Evolutionary conservation across 768 basidiomycete genomes (phyloP).

Genomic region (Rhodotorula sphaerocarpa): DNA sequence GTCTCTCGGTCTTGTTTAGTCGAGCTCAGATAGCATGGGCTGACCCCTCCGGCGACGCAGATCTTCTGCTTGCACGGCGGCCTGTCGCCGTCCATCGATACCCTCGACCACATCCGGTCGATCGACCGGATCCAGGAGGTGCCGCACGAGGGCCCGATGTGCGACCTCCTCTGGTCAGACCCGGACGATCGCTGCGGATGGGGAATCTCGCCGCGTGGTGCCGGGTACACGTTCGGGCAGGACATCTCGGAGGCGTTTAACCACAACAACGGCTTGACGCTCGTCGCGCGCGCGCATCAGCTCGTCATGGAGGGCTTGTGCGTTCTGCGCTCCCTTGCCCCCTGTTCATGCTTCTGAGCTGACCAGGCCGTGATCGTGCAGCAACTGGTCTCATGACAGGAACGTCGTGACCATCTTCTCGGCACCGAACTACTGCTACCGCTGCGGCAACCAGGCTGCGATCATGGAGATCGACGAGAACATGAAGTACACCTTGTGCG

Average conservation of each 20-base stretch:
- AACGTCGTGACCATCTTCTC: conserved; percentile 99
- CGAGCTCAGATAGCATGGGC: conserved; percentile 6
- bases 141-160: conserved; percentile 99
- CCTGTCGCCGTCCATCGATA: conserved; percentile 96
- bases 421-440: conserved; percentile 98
- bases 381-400: conserved; percentile 95
- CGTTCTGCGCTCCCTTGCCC: conserved; percentile 39
- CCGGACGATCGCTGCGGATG: conserved; percentile 98
- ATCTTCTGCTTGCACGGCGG: conserved; percentile 99
- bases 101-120: conserved; percentile 95
- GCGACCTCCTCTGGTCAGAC: conserved; percentile 97
- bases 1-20: conserved; percentile 44
- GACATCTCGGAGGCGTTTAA: conserved; percentile 99
- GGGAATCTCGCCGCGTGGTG: conserved; percentile 98
- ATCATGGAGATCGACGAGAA: conserved; percentile 94
- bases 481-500: conserved; percentile 53
- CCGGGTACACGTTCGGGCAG: conserved; percentile 98
- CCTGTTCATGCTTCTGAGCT: not conserved
- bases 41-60: conserved; percentile 46
- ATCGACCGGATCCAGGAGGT: conserved; percentile 99
- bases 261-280: conserved; percentile 94
- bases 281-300: conserved; percentile 55
- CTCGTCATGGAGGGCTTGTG: conserved; percentile 85
- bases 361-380: conserved; percentile 52
- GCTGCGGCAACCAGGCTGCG: conserved; percentile 98